Conservation (phyloP, 768 basidiomycete genomes). For the Tylopilus subfusipes region DNA sequence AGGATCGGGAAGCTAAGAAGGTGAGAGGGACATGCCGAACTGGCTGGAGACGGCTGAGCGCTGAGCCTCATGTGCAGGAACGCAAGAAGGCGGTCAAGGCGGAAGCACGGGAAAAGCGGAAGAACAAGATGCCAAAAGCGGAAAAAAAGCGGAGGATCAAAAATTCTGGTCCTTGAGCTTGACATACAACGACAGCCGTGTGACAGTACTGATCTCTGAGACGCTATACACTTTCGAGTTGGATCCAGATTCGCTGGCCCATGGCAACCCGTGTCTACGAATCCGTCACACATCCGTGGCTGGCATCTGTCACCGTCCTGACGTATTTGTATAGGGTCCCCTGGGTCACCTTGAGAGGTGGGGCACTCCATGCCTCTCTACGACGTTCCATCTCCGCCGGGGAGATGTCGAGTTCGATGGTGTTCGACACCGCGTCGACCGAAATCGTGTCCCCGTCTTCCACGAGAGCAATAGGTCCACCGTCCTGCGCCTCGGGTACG, state of each 20-base stretch:
- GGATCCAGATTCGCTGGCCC: slow-evolving; percentile 2
- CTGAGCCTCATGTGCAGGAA: slow-evolving; percentile 50
- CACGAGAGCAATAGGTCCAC: slow-evolving; percentile 90
- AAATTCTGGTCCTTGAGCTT: slow-evolving; percentile 28
- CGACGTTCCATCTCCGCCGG: slow-evolving; percentile 76
- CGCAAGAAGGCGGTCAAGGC: slow-evolving; percentile 88
- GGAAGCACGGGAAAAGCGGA: slow-evolving; percentile 82
- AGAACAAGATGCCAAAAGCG: slow-evolving; percentile 92
- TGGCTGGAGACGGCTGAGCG: slow-evolving; percentile 6
- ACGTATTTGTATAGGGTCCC: slow-evolving; percentile 89
- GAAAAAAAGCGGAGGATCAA: slow-evolving; percentile 90
- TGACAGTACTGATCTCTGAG: slow-evolving; percentile 1
- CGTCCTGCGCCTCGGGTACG: slow-evolving; percentile 92
- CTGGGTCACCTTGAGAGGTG: slow-evolving; percentile 77
- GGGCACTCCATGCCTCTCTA: slow-evolving; percentile 71
- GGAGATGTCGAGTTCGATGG: slow-evolving; percentile 72
- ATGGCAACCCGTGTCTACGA: slow-evolving; percentile 40
- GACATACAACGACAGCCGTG: slow-evolving; percentile 9
- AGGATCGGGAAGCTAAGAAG: slow-evolving; percentile 90
- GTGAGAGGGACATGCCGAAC: slow-evolving; percentile 35
- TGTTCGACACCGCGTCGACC: slow-evolving; percentile 86
- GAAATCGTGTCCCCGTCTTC: slow-evolving; percentile 83
- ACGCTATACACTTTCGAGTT: slow-evolving; percentile 10
- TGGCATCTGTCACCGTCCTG: slow-evolving; percentile 86
- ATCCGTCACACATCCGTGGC: slow-evolving; percentile 90